A percentile compares a stretch with the other conserved stretches of the same genome.
These are phyloP conservation scores for Calendula officinalis DNA, from an alignment of 129 eudicot genomes.

Conservation along the genomic window DNA sequence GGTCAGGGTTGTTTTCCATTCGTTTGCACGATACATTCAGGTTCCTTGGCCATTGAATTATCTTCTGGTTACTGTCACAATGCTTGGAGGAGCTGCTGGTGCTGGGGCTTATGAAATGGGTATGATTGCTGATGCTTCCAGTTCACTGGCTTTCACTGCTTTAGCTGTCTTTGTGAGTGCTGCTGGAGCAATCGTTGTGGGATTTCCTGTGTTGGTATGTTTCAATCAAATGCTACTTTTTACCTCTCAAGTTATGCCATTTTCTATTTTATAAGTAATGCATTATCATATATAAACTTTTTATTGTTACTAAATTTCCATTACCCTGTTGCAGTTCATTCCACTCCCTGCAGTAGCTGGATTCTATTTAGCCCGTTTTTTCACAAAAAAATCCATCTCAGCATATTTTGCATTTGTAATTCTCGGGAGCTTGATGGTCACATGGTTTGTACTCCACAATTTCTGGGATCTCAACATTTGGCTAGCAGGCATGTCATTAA, in stretches of 20 bases:
- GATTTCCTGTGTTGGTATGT: slow-evolving; percentile 87
- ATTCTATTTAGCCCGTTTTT: slow-evolving; percentile 87
- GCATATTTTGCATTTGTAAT: slow-evolving; percentile 86
- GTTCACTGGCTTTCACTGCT: slow-evolving; percentile 66
- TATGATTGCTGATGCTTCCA: slow-evolving; percentile 77
- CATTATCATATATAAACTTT: too few relatives aligned
- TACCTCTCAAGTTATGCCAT: slow-evolving; percentile 49
- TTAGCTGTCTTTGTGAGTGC: slow-evolving; percentile 77
- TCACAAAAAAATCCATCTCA: slow-evolving; percentile 77
- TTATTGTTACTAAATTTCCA: neutral
- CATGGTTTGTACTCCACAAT: slow-evolving; percentile 90
- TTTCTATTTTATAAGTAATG: slow-evolving; percentile 35
- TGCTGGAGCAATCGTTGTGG: slow-evolving; percentile 93
- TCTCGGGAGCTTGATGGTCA: slow-evolving; percentile 83
- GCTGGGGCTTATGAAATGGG: slow-evolving; percentile 88
- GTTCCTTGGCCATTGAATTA: slow-evolving; percentile 87
- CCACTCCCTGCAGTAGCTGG: slow-evolving; percentile 94
- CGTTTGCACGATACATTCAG: slow-evolving; percentile 89
- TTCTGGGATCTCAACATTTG: slow-evolving; percentile 97
- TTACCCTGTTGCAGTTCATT: slow-evolving; percentile 62
- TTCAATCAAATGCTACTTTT: slow-evolving; percentile 11
- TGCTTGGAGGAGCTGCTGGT: slow-evolving; percentile 97
- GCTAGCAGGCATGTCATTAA: slow-evolving; percentile 96
- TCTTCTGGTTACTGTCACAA: slow-evolving; percentile 72
- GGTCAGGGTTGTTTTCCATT: slow-evolving; percentile 89